Base-by-base conservation (phyloP, 2,329 filamentous ascomycete species). In the Corynespora cassiicola region DNA sequence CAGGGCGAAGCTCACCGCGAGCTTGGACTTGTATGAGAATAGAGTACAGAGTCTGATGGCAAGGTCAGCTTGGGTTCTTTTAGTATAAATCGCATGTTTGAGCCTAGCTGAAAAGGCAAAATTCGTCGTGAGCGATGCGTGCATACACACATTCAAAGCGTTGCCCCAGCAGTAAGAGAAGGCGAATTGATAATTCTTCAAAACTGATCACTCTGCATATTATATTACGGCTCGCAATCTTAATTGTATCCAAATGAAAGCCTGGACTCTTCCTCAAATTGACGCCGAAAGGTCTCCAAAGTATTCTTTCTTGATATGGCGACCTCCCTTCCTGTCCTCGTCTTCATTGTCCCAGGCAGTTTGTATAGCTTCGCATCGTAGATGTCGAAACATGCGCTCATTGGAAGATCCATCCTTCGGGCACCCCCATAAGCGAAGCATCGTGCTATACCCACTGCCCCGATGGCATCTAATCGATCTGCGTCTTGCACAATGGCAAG, bases 401-500 rank as follows among this genome's bases (percentile, higher is more conserved):
- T 58, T 1, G 56, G 47, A 33, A 53, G 32, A 2, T 47, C 56
- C 0, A 50, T 48, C 19, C 51, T 48, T 36, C 60, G 67, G 6
- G 62, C 64, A 0, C 86, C 90, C 0, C 86, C 82, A 64, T 84
- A 96, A 0, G 86, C 84, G 64, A 94, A 91, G 25, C 81, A 82
- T 27, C 92, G 75, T 2, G 82, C 91, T 39, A 96, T 85, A 0
- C 92, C 92, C 19, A 96, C 81, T 0, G 88, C 89, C 1, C 91
- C 92, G 32, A 96, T 84, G 4, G 90, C 88, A 70, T 97, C 92
- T n/a, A 97, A 75, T 6, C 91, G 78, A 72, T 96, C 92, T 4
- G 91, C 91, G 67, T 96, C 92, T 70, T 96, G 91, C 20, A 96
- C 90, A 31, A 95, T 81, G 0, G 82, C 90, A 21, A 94, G 73